Evolutionary conservation across 2,329 filamentous ascomycete species (phyloP).

Genomic region (Pseudogymnoascus sp.): DNA sequence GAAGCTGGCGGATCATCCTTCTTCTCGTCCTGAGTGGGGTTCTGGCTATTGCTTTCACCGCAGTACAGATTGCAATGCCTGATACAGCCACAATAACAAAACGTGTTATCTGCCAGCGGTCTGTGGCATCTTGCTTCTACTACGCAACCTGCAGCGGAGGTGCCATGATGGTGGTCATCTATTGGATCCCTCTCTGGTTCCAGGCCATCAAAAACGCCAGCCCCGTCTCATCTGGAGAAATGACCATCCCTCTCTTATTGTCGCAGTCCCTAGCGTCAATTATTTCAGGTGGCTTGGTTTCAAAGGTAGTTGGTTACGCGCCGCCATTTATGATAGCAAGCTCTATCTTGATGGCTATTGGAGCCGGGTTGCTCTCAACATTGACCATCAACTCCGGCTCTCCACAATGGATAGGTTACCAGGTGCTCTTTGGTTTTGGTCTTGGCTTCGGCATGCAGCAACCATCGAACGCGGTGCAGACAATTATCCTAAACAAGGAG

Average conservation of each 20-base stretch:
- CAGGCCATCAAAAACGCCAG: slow-evolving; percentile 37
- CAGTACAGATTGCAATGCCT: not conserved
- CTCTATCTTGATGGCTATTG: slow-evolving; percentile 27
- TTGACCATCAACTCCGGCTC: slow-evolving; percentile 28
- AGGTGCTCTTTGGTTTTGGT: slow-evolving; percentile 12
- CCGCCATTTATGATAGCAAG: slow-evolving; percentile 21
- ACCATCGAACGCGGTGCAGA: slow-evolving; percentile 37
- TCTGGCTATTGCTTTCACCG: slow-evolving; percentile 19
- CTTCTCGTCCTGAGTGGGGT: slow-evolving; percentile 24
- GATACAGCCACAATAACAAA: slow-evolving; percentile 30
- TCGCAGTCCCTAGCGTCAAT: slow-evolving; percentile 26
- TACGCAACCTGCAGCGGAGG: too few species aligned
- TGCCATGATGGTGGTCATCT: slow-evolving; percentile 27
- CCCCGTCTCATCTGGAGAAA: slow-evolving; percentile 31
- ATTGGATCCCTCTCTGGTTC: slow-evolving; percentile 39
- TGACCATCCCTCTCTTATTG: slow-evolving; percentile 29
- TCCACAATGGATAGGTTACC: slow-evolving; percentile 30
- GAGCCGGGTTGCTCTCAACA: slow-evolving; percentile 34
- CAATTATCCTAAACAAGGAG: slow-evolving; percentile 39
- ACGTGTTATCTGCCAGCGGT: slow-evolving; percentile 31
- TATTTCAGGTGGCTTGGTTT: slow-evolving; percentile 26
- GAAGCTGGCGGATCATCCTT: slow-evolving; percentile 28
- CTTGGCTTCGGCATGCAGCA: slow-evolving; percentile 19
- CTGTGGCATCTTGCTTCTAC: slow-evolving; percentile 19
- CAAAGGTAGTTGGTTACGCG: slow-evolving; percentile 25